Base-by-base conservation (phyloP, 495 filamentous ascomycete genomes). In the Xylaria longipes region DNA sequence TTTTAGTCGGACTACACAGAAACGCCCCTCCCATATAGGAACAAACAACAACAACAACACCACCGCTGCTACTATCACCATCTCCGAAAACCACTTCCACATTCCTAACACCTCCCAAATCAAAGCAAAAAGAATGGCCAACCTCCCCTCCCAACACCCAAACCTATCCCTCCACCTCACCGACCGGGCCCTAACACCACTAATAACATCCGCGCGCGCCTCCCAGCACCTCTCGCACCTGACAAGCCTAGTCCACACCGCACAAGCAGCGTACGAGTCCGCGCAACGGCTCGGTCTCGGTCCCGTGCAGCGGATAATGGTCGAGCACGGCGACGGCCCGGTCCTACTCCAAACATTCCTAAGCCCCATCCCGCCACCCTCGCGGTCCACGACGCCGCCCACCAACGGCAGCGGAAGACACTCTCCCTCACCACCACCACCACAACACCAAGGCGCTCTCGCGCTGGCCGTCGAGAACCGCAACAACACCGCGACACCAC, bases 151-250 rank as follows among this genome's bases (percentile, higher is more conserved):
- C 27, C 72, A 80, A 65, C 77, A 80, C 74, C 80, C 80, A 7
- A 68, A 68, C 65, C 74, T 83, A 63, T 67, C 79, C 61, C 75
- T 83, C 17, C 81, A 84, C 74, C 82, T 85, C 37, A 73, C 80
- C 39, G 83, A 85, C 76, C 74, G 78, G 52, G 71, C 79, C 43
- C 80, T 82, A 48, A 82, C 81, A 0, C 82, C 83, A n/a, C 75
- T 86, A 65, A 75, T 86, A 46, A 82, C 81, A n/a, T 83, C 83
- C 17, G 72, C 79, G 31, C 75, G 64, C 62, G 63, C 72, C 50
- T n/a, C 39, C 3, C 27, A 64, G 22, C 73, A 75, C 39, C 74
- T 76, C 62, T 74, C 79, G 20, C 72, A 81, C 52, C 78, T 86
- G n/a, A 73, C 80, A 25, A 69, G 73, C 0, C 79, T 86, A 9